phyloP scores from a whole-genome alignment of 2,329 filamentous ascomycete genomes.

The Gliomastix tumulicola region DNA sequence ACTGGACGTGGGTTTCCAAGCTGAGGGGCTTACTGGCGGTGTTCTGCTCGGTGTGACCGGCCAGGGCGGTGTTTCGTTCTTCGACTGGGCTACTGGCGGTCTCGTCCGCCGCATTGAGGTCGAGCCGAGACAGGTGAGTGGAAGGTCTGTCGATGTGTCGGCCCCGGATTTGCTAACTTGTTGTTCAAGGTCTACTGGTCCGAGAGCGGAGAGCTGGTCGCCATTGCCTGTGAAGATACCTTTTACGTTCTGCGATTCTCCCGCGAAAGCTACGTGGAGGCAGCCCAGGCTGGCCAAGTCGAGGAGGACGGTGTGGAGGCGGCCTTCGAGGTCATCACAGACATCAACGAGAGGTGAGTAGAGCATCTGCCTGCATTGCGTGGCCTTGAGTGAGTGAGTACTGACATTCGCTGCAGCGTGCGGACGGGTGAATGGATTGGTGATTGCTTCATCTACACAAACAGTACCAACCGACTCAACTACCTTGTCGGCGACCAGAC shows the following conservation, averaged over 20 bases:
- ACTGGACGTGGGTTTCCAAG: conserved; percentile 90
- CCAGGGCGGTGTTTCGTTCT: conserved; percentile 90
- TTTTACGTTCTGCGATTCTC: conserved; percentile 94
- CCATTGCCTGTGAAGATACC: conserved; percentile 88
- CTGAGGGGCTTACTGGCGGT: conserved; percentile 84
- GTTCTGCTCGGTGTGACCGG: conserved; percentile 90
- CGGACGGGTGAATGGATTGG: conserved; percentile 96
- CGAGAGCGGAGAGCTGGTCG: conserved; percentile 87
- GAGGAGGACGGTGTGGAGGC: conserved; percentile 91
- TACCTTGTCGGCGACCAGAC: conserved; percentile 97
- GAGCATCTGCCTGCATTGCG: too few species aligned
- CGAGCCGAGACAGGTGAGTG: conserved; percentile 45
- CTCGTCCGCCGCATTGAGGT: conserved; percentile 89
- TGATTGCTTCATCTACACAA: conserved; percentile 98
- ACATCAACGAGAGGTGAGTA: conserved; percentile 78
- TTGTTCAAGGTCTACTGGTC: conserved; percentile 99
- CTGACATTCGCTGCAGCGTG: too few species aligned
- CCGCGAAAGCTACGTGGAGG: conserved; percentile 79
- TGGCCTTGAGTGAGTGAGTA: too few species aligned
- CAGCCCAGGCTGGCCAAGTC: conserved; percentile 71
- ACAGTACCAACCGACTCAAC: conserved; percentile 91
- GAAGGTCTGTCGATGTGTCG: too few species aligned
- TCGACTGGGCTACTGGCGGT: conserved; percentile 88
- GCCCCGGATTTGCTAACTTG: too few species aligned
- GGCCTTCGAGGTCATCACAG: conserved; percentile 92